Evolutionary conservation across 2,329 filamentous ascomycete species (phyloP), one percentile per base, ranked within the genome.

Genomic region (Hypomyces perniciosus): DNA sequence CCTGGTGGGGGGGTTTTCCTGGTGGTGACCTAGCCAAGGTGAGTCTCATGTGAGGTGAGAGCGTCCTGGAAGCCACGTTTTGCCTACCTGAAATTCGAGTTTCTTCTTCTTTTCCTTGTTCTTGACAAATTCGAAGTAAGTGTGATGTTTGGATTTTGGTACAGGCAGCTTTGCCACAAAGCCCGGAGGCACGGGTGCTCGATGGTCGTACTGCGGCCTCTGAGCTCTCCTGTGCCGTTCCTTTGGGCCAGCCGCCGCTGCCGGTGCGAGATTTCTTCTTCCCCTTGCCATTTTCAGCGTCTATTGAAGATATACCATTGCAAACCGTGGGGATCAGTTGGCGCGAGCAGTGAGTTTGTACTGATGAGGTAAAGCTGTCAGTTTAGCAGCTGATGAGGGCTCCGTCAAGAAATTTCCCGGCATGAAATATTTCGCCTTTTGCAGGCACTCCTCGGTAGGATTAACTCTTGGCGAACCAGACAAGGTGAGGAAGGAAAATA

Each of bases 101-200:
- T 81, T 84, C 68, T 80, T 80, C 65, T 82, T 84, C 62, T 78
- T 81, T 56, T 84, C 77, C 52, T 75, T 75, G 60, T 85, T 85
- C 59, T 84, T 78, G 53, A 83, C 77, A 54, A 83, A 74, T 65
- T 85, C 81, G 59, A 81, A 83, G 61, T 82, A 84, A 10, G 78
- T 76, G 57, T 79, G 76, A 63, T 85, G 79, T 61, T 81, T 81
- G 40, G 73, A 67, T 54, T 73, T 78, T 34, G 74, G 68, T 10
- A 67, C 51, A 28, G 65, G 57, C 42, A 66, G 68, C 53, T 68
- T 72, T 43, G 70, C 68, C 46, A 69, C 65, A 47, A 73, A 62
- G 44, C 61, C 63, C 28, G 60, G 53, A 10, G 66, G 68, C 54
- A 65, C 57, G 50, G 68, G 65, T 34, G 64, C 65, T 44, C 61